Conservation (phyloP, 129 eudicot genomes). For the Flaveria bidentis region DNA sequence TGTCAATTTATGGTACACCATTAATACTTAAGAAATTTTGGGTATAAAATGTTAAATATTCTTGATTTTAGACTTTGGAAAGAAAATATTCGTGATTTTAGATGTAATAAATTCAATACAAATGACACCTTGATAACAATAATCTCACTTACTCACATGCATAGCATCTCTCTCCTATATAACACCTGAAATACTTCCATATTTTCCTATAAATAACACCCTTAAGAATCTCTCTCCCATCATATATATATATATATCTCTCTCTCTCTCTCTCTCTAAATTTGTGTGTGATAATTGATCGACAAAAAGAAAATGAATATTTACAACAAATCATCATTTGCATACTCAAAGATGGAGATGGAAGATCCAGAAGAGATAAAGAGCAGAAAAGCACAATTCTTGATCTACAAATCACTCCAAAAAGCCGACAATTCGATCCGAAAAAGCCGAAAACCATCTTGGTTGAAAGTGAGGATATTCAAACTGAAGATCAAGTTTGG, state of each 20-base stretch:
- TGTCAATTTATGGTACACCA: neutral
- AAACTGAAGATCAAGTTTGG: constrained; percentile 56
- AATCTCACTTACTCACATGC: neutral
- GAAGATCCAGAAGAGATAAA: constrained; percentile 54
- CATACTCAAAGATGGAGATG: constrained; percentile 51
- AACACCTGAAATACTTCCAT: constrained; percentile 12
- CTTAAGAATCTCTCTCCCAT: neutral
- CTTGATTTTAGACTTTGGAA: too few relatives aligned
- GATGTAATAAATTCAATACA: neutral
- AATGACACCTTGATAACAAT: neutral
- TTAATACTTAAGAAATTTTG: neutral
- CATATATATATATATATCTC: neutral
- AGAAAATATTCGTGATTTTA: neutral
- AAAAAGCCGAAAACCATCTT: constrained; percentile 43
- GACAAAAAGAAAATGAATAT: constrained; percentile 15
- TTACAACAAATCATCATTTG: constrained; percentile 32
- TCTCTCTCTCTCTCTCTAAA: neutral
- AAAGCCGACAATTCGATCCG: constrained; percentile 34
- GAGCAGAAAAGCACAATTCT: constrained; percentile 53
- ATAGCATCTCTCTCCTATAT: constrained; percentile 2
- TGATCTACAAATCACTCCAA: constrained; percentile 53
- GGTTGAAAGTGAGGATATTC: constrained; percentile 43
- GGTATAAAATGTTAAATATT: neutral
- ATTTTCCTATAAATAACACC: constrained; percentile 34
- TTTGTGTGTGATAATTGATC: constrained; percentile 1